phyloP scores from a whole-genome alignment of 208 protist species.

The Leishmania tropica region DNA sequence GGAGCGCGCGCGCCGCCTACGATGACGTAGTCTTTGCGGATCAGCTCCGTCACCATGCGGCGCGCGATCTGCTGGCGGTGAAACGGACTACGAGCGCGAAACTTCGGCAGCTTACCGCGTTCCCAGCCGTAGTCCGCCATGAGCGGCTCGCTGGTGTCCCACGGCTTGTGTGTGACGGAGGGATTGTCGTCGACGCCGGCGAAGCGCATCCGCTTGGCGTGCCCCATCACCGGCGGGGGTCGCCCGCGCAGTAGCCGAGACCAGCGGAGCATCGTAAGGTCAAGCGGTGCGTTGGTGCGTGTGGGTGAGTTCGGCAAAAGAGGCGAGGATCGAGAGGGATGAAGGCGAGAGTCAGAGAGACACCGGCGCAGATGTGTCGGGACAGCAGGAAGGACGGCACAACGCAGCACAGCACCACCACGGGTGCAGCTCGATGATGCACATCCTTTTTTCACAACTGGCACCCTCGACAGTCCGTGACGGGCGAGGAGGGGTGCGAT shows the following conservation, averaged over 20 bases:
- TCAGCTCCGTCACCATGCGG: constrained; percentile 91
- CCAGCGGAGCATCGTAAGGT: constrained; percentile 43
- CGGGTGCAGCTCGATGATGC: background rate
- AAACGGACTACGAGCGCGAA: constrained; percentile 80
- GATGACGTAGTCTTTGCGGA: constrained; percentile 90
- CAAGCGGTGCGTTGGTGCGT: background rate
- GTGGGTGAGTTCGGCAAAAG: background rate
- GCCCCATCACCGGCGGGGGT: constrained; percentile 73
- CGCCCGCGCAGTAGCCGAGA: constrained; percentile 35
- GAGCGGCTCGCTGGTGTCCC: constrained; percentile 75
- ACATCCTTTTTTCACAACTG: background rate
- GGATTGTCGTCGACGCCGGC: constrained; percentile 87
- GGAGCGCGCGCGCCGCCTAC: constrained; percentile 86
- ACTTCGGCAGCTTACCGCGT: constrained; percentile 83
- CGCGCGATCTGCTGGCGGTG: constrained; percentile 88
- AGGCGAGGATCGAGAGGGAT: background rate
- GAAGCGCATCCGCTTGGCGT: constrained; percentile 67
- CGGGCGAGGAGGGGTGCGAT: background rate
- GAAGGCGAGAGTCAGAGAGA: background rate
- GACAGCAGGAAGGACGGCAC: background rate
- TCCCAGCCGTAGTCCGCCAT: constrained; percentile 89
- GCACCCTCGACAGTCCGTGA: background rate
- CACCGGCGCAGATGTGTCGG: background rate
- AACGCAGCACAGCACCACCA: background rate
- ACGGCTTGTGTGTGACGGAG: constrained; percentile 68